Evolutionary conservation across 2,329 filamentous ascomycete genomes (phyloP), one percentile per base, ranked within the genome.

Genomic region (Fusarium avenaceum): DNA sequence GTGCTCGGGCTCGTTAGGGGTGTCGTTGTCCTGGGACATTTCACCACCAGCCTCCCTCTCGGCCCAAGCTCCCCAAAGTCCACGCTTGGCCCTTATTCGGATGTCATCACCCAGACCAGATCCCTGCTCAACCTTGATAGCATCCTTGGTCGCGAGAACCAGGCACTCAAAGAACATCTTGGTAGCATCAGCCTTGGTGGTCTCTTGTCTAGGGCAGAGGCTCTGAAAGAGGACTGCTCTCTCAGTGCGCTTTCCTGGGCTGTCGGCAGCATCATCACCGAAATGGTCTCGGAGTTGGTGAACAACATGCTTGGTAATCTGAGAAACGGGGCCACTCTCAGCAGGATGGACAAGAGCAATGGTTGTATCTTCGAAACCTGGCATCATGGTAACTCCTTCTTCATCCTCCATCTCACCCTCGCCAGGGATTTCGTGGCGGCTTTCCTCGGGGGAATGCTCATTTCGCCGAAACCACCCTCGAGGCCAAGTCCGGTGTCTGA

Each of bases 91-190:
- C 70, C 93, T 86, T 60, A 99, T 92, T 60, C 90, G 86, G 75
- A 99, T 93, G 15, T 91, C 87, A 4, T 90, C 92, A 49, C 94
- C 94, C 26, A 98, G 86, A 38, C 85, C 87, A 65, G 90, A 84
- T 48, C 87, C 87, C 80, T 99, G 96, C 77, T 98, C 95, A 26
- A 98, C 93, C 81, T 97, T 97, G 81, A 99, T 92, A 28, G 96
- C 96, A 77, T 99, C 96, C 82, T 99, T 99, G 42, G 96, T 99
- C 7, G 95, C 96, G 46, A 99, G 86, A 4, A 99, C 96, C 24
- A 99, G 85, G 55, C 96, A 91, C 81, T 99, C 96, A 74, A 99
- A 99, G 83, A 99, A 99, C 94, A 99, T 97, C 85, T 97, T 97
- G 43, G 96, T 99, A 1, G 96, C 96, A 74, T 98, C 96, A 10